Percentiles rank a stretch among this genome's conserved stretches.
phyloP scores from a whole-genome alignment of 352 stramenopile species.

The Globisporangium barbulae region DNA sequence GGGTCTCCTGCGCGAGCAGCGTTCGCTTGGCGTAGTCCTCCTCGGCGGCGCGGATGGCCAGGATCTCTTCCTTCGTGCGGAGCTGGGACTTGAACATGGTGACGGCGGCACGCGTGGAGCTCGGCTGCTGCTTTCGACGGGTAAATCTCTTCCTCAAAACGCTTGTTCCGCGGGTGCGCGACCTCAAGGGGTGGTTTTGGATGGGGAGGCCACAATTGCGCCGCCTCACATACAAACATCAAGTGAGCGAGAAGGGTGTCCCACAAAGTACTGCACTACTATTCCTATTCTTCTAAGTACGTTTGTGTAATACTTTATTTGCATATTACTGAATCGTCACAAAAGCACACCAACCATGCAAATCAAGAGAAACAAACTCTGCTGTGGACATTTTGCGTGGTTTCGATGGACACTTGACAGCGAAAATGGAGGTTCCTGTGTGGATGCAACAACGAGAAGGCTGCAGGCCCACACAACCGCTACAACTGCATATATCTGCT shows the following conservation, averaged over 20 bases:
- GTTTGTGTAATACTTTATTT: neutral
- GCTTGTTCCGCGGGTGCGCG: slow-evolving; percentile 15
- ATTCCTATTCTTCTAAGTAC: slow-evolving; percentile 7
- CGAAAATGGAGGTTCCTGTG: neutral
- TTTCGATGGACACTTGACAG: slow-evolving; percentile 1
- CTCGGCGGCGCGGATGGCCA: slow-evolving; percentile 74
- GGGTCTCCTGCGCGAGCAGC: slow-evolving; percentile 70
- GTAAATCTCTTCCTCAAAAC: slow-evolving; percentile 12
- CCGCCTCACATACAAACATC: slow-evolving; percentile 13
- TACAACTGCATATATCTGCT: slow-evolving; percentile 40
- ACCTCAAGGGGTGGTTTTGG: slow-evolving; percentile 17
- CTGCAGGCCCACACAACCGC: neutral
- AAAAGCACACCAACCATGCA: neutral
- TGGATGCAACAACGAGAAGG: neutral
- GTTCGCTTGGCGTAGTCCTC: slow-evolving; percentile 70
- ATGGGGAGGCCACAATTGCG: slow-evolving; percentile 18
- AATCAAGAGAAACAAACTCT: slow-evolving; percentile 1
- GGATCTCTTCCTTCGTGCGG: slow-evolving; percentile 81
- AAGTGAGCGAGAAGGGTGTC: slow-evolving; percentile 10
- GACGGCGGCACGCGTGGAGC: neutral
- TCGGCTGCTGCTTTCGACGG: slow-evolving; percentile 6
- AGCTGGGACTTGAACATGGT: slow-evolving; percentile 68
- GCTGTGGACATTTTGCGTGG: slow-evolving; percentile 3
- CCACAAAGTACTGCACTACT: neutral
- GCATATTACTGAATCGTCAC: neutral